Conservation (phyloP, 768 basidiomycete genomes). For the Mrakia blollopis region DNA sequence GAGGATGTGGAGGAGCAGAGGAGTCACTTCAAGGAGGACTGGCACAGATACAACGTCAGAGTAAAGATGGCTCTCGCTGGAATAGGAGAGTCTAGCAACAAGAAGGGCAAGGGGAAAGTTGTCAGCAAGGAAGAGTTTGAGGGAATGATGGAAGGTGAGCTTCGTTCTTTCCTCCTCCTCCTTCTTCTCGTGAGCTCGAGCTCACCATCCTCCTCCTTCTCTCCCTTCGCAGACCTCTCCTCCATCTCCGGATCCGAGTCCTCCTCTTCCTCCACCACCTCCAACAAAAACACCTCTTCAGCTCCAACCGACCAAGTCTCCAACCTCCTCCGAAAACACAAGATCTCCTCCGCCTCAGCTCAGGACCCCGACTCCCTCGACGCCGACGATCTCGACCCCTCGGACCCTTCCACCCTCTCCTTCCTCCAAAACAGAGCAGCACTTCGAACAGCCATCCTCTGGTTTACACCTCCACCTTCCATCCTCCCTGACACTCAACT, state of each 20-base stretch:
- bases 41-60: slow-evolving; percentile 98
- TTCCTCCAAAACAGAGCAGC: slow-evolving; percentile 38
- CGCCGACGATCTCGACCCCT: slow-evolving; percentile 33
- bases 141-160: slow-evolving; percentile 72
- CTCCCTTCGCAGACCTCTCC: slow-evolving; percentile 35
- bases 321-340: slow-evolving; percentile 61
- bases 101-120: slow-evolving; percentile 47
- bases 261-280: slow-evolving; percentile 37
- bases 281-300: not conserved
- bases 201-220: slow-evolving; percentile 7
- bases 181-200: not conserved
- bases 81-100: slow-evolving; percentile 42
- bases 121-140: slow-evolving; percentile 66
- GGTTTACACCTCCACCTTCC: slow-evolving; percentile 68
- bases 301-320: slow-evolving; percentile 54
- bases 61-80: slow-evolving; percentile 50
- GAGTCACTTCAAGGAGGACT: slow-evolving; percentile 83
- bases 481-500: slow-evolving; percentile 71
- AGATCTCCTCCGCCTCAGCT: slow-evolving; percentile 47
- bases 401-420: slow-evolving; percentile 37
- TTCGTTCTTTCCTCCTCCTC: slow-evolving; percentile 4
- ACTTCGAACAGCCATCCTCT: slow-evolving; percentile 67
- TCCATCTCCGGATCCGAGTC: slow-evolving; percentile 86
- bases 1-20: slow-evolving; percentile 74
- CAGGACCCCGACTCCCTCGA: not conserved